Conservation (phyloP, 164 flowering plant species). For the Protea cynaroides region DNA sequence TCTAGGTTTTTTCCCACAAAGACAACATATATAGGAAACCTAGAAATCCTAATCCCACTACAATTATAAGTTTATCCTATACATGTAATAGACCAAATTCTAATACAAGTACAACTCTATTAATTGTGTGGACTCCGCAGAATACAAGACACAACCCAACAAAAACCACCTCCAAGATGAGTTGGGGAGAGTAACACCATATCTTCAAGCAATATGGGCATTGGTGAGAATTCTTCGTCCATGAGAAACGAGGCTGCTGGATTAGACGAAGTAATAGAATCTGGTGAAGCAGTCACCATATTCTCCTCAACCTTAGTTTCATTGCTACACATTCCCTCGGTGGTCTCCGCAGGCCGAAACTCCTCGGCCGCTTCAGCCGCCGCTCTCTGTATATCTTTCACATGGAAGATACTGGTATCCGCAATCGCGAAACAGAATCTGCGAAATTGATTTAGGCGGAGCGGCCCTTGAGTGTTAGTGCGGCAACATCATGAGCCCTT, state of each 20-base stretch:
- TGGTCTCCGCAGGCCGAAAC: conserved; percentile 25
- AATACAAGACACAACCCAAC: too few species aligned
- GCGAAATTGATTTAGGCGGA: conserved; percentile 70
- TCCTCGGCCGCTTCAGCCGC: conserved; percentile 72
- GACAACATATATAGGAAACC: too few species aligned
- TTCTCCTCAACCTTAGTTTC: neutral
- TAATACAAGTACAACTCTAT: too few species aligned
- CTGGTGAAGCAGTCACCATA: too few species aligned
- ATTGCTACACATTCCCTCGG: neutral
- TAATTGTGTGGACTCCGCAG: too few species aligned
- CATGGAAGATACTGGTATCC: conserved; percentile 31
- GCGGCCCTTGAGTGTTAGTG: conserved; percentile 56
- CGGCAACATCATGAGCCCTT: conserved; percentile 66
- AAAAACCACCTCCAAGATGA: neutral
- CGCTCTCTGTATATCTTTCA: conserved; percentile 65
- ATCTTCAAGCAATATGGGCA: conserved; percentile 20
- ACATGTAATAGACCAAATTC: too few species aligned
- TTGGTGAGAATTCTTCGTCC: conserved; percentile 27
- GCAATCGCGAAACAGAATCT: conserved; percentile 62
- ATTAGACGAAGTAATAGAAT: too few species aligned
- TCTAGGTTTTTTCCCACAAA: too few species aligned
- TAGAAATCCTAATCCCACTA: too few species aligned
- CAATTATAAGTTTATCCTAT: too few species aligned
- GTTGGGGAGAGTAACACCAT: conserved; percentile 34
- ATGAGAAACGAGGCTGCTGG: neutral